Evolutionary conservation across 2,329 filamentous ascomycete genomes (phyloP).

Genomic region (Colletotrichum shisoi): DNA sequence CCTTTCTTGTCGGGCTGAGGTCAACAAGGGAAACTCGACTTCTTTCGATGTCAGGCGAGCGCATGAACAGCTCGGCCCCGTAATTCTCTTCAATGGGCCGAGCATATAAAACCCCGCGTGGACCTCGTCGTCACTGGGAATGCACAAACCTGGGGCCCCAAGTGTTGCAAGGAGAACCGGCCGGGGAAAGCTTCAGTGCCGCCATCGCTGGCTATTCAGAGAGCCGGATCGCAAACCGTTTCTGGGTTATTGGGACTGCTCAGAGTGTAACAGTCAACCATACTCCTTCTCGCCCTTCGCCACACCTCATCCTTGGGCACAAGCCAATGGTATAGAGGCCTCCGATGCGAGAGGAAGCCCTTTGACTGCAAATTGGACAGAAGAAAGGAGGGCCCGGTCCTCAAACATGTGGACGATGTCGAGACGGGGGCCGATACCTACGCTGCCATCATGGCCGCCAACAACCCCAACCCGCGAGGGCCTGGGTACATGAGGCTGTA

Average conservation of each 20-base stretch:
- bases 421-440: constrained; percentile 44
- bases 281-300: background rate
- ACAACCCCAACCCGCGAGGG: constrained; percentile 45
- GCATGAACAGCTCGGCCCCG: background rate
- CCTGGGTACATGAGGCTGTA: constrained; percentile 47
- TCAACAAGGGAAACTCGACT: background rate
- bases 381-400: constrained; percentile 5
- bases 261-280: background rate
- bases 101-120: constrained; percentile 25
- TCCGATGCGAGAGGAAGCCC: background rate
- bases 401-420: constrained; percentile 28
- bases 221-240: background rate
- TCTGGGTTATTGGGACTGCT: background rate
- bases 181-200: background rate
- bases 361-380: background rate
- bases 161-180: no score
- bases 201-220: background rate
- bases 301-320: background rate
- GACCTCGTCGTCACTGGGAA: background rate
- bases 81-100: constrained; percentile 7
- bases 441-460: constrained; percentile 47
- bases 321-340: background rate
- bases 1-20: background rate
- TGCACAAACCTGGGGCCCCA: background rate
- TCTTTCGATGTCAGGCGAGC: background rate